phyloP scores from a whole-genome alignment of 352 stramenopile genomes.

The Phytopythium oedochilum region DNA sequence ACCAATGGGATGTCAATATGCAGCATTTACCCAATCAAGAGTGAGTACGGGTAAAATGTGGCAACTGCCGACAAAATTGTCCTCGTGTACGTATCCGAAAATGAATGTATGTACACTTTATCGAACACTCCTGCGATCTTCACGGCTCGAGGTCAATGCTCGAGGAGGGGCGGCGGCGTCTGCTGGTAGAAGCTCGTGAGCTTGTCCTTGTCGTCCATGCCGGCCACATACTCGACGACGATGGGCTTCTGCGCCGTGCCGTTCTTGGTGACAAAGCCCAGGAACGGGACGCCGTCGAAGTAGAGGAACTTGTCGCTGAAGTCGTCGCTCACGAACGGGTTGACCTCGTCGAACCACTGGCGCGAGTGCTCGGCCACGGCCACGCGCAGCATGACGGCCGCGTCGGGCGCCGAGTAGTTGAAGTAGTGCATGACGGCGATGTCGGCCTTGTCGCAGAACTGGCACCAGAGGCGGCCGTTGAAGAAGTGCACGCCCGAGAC shows the following conservation, averaged over 20 bases:
- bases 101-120: too few species aligned
- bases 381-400: slow-evolving; percentile 48
- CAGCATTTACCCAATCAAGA: too few species aligned
- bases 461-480: slow-evolving; percentile 80
- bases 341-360: slow-evolving; percentile 75
- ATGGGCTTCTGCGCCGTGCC: slow-evolving; percentile 27
- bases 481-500: slow-evolving; percentile 66
- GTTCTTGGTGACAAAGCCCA: slow-evolving; percentile 50
- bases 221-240: slow-evolving; percentile 37
- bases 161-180: slow-evolving; percentile 1
- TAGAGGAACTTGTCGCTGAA: slow-evolving; percentile 51
- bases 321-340: slow-evolving; percentile 55
- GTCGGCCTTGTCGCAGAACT: slow-evolving; percentile 72
- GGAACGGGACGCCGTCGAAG: slow-evolving; percentile 64
- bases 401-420: slow-evolving; percentile 56
- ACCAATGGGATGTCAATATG: too few species aligned
- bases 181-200: slow-evolving; percentile 41
- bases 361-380: slow-evolving; percentile 50
- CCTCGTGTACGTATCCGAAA: too few species aligned
- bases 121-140: too few species aligned
- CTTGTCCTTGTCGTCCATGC: slow-evolving; percentile 34
- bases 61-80: too few species aligned
- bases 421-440: slow-evolving; percentile 75
- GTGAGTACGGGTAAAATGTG: too few species aligned
- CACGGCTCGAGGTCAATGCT: too few species aligned